phyloP scores from a whole-genome alignment of 352 stramenopile species.

The Phytophthora hybrid region DNA sequence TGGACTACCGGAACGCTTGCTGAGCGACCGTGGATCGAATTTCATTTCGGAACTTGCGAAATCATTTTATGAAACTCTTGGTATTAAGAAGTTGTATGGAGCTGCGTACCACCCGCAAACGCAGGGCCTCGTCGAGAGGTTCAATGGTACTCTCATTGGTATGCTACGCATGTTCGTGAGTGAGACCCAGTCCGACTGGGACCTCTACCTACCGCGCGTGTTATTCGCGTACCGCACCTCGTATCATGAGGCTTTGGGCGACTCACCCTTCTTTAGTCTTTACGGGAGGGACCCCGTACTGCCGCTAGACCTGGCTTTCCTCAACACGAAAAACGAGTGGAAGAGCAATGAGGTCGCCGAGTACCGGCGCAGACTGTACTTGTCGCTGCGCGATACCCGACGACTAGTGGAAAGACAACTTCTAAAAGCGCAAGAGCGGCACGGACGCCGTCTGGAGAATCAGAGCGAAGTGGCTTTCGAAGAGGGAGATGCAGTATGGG shows the following conservation, averaged over 20 bases:
- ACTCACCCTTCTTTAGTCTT: conserved; percentile 13
- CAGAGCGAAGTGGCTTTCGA: conserved; percentile 1
- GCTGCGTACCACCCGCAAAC: too few relatives aligned
- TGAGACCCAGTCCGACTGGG: conserved; percentile 7
- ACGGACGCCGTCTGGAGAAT: neutral
- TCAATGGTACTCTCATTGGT: too few relatives aligned
- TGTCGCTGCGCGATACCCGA: neutral
- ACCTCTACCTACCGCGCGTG: neutral
- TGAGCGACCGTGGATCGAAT: too few relatives aligned
- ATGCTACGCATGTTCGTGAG: too few relatives aligned
- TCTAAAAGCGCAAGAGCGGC: neutral
- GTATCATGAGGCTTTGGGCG: conserved; percentile 11
- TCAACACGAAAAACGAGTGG: conserved; percentile 10
- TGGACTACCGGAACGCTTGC: neutral
- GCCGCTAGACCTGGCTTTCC: conserved; percentile 15
- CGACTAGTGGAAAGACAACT: conserved; percentile 13
- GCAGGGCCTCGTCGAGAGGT: too few relatives aligned
- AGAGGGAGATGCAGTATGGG: conserved; percentile 4
- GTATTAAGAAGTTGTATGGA: too few relatives aligned
- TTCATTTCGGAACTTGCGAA: too few relatives aligned
- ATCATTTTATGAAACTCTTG: too few relatives aligned
- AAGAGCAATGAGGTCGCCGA: conserved; percentile 15
- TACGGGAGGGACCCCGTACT: conserved; percentile 7
- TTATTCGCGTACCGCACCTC: conserved; percentile 20
- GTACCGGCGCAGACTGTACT: neutral